Percentiles rank a stretch among this genome's conserved stretches.
Conservation (phyloP, 2,329 filamentous ascomycete genomes). For the Pyrenochaeta sp. region DNA sequence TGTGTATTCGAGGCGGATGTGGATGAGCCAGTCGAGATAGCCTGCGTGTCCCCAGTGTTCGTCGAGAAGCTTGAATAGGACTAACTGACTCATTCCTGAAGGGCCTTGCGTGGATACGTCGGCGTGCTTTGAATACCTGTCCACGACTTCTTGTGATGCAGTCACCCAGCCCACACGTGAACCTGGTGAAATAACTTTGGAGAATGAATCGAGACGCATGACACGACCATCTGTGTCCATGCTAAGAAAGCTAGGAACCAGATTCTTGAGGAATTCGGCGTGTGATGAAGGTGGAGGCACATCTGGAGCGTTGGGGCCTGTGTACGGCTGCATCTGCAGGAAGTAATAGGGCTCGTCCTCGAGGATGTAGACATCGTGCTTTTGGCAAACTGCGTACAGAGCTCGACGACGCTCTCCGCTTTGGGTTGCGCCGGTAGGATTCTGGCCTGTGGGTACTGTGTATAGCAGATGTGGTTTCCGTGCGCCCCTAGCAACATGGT, state of each 20-base stretch:
- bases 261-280: slow-evolving; percentile 75
- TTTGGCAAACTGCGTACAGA: slow-evolving; percentile 80
- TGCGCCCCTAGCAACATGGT: slow-evolving; percentile 61
- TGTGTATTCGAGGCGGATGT: slow-evolving; percentile 83
- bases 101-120: slow-evolving; percentile 88
- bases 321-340: slow-evolving; percentile 84
- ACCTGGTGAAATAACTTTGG: slow-evolving; percentile 87
- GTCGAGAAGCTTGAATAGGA: slow-evolving; percentile 89
- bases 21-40: slow-evolving; percentile 88
- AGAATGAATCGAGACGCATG: slow-evolving; percentile 90
- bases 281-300: slow-evolving; percentile 68
- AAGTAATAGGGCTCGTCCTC: slow-evolving; percentile 98
- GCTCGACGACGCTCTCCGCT: slow-evolving; percentile 70
- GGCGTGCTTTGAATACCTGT: slow-evolving; percentile 81
- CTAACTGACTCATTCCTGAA: slow-evolving; percentile 81
- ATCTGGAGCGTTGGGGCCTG: slow-evolving; percentile 60
- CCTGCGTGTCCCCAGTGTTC: slow-evolving; percentile 93
- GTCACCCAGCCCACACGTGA: slow-evolving; percentile 89
- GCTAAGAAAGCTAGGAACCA: slow-evolving; percentile 79
- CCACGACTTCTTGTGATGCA: slow-evolving; percentile 82
- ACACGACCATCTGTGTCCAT: slow-evolving; percentile 89
- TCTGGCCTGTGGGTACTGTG: slow-evolving; percentile 83
- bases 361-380: slow-evolving; percentile 85
- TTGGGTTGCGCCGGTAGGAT: slow-evolving; percentile 89
- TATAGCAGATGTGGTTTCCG: slow-evolving; percentile 74